These are phyloP conservation scores for Alternaria ventricosa DNA, from an alignment of 2,329 filamentous ascomycete species.

Conservation along the genomic window DNA sequence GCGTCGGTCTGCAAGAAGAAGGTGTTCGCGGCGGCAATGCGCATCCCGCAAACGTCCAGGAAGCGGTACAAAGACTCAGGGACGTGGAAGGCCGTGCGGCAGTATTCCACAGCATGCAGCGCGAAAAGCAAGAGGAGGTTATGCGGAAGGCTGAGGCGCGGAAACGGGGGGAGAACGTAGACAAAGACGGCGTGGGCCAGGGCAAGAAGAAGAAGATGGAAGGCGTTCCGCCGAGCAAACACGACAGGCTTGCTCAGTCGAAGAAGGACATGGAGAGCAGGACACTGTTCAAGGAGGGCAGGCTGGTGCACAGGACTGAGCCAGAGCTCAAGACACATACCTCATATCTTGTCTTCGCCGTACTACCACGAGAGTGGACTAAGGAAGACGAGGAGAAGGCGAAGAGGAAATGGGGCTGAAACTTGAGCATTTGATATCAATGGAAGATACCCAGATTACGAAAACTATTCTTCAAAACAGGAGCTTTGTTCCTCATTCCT, in stretches of 20 bases:
- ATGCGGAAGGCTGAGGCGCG: constrained; percentile 48
- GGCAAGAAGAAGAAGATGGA: constrained; percentile 27
- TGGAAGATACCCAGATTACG: background rate
- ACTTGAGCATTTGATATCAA: background rate
- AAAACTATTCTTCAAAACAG: background rate
- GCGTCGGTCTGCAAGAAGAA: constrained; percentile 75
- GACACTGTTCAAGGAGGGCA: constrained; percentile 72
- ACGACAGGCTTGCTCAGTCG: constrained; percentile 37
- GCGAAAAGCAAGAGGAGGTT: constrained; percentile 53
- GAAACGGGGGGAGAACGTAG: constrained; percentile 41
- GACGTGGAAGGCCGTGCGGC: constrained; percentile 74
- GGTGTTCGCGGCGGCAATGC: constrained; percentile 71
- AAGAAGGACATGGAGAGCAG: constrained; percentile 42
- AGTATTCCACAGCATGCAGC: constrained; percentile 63
- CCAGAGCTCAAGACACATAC: constrained; percentile 94
- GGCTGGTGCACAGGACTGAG: constrained; percentile 80
- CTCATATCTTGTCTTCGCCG: constrained; percentile 93
- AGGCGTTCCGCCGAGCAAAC: constrained; percentile 36
- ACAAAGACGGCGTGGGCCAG: too few species aligned
- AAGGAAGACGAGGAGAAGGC: constrained; percentile 77
- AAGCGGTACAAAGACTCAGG: constrained; percentile 76
- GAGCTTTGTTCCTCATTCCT: background rate
- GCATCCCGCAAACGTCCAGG: constrained; percentile 74
- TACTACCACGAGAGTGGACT: constrained; percentile 85
- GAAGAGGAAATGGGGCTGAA: constrained; percentile 52